A percentile compares a stretch with the other conserved stretches of the same genome.
These are phyloP conservation scores for Kazachstania africana DNA, from an alignment of 805 yeast genomes.

Conservation along the genomic window DNA sequence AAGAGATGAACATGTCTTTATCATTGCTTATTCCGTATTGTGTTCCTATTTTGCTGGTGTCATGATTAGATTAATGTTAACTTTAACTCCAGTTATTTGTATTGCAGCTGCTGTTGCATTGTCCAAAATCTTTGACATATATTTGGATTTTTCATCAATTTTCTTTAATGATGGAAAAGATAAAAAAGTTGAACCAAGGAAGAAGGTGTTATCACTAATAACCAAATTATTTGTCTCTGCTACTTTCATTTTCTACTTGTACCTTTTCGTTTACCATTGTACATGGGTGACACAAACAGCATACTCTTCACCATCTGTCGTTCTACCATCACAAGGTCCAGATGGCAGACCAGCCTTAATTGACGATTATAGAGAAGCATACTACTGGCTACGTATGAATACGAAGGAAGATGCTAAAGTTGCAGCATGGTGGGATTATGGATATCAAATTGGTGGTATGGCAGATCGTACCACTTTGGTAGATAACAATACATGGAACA, in stretches of 20 bases:
- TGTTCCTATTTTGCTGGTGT: constrained; percentile 98
- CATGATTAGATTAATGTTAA: constrained; percentile 95
- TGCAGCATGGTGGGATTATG: constrained; percentile 99
- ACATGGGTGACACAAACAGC: constrained; percentile 96
- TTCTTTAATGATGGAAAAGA: constrained; percentile 2
- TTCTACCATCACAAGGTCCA: constrained; percentile 63
- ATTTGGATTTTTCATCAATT: constrained; percentile 45
- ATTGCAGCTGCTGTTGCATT: constrained; percentile 84
- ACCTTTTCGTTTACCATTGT: constrained; percentile 81
- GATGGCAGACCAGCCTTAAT: constrained; percentile 80
- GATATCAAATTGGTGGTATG: constrained; percentile 99
- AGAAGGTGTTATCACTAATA: constrained; percentile 27
- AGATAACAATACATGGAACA: constrained; percentile 98
- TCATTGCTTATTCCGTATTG: constrained; percentile 83
- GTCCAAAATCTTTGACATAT: constrained; percentile 73
- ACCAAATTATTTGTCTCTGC: constrained; percentile 53
- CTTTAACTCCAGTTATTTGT: constrained; percentile 93
- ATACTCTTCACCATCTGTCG: constrained; percentile 96
- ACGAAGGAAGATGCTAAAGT: constrained; percentile 92
- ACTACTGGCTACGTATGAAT: constrained; percentile 97
- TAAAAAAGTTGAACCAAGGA: constrained; percentile 10
- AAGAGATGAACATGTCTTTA: constrained; percentile 83
- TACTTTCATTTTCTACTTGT: constrained; percentile 63
- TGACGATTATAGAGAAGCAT: constrained; percentile 97
- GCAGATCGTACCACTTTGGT: constrained; percentile 97